Conservation (phyloP, 441 rosid genomes). For the Francoa sonchifolia region DNA sequence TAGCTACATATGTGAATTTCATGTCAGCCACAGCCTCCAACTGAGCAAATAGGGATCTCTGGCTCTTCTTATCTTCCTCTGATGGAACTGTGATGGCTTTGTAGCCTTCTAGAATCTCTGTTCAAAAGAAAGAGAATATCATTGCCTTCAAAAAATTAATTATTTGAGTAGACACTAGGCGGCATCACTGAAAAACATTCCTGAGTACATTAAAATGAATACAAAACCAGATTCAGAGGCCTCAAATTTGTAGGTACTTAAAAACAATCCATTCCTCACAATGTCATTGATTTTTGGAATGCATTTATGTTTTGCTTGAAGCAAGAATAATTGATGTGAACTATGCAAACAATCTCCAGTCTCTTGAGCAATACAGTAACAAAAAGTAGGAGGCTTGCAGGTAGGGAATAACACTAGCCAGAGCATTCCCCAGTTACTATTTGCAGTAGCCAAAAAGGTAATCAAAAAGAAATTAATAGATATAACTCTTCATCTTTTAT, state of each 20-base stretch:
- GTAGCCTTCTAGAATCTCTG: conserved; percentile 95
- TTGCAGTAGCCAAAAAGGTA: too few relatives aligned
- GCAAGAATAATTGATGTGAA: too few relatives aligned
- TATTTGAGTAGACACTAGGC: not conserved
- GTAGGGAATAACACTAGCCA: too few relatives aligned
- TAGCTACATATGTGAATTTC: conserved; percentile 93
- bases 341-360: too few relatives aligned
- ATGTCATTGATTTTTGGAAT: too few relatives aligned
- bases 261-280: too few relatives aligned
- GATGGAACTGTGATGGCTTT: conserved; percentile 69
- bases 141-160: conserved; percentile 1
- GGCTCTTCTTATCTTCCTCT: conserved; percentile 86
- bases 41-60: conserved; percentile 67
- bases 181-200: conserved; percentile 4
- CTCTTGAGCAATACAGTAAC: too few relatives aligned
- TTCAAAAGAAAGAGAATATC: conserved; percentile 13
- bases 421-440: too few relatives aligned
- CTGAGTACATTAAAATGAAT: not conserved
- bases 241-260: conserved; percentile 3
- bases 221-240: conserved; percentile 6
- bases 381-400: too few relatives aligned
- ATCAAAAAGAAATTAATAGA: too few relatives aligned
- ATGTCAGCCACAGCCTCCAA: conserved; percentile 94
- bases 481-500: too few relatives aligned
- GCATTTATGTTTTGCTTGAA: too few relatives aligned